Base-by-base conservation (phyloP, 805 yeast species). In the Nakazawaea wickerhamii region DNA sequence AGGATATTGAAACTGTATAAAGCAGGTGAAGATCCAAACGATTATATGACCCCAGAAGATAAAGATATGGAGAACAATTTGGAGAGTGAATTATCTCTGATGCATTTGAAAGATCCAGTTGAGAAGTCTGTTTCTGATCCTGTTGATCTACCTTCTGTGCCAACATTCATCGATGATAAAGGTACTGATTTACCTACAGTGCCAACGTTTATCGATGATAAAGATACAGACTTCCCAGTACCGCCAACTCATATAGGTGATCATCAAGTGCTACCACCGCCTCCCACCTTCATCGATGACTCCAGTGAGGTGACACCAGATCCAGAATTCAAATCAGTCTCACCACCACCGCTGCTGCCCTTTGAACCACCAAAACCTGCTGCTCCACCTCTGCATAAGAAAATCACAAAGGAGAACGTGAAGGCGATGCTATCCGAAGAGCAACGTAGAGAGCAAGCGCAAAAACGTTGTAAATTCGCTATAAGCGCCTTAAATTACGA, bases 401-500 rank as follows among this genome's bases (percentile, higher is more conserved):
- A 43, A 18, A 38, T 48, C 36, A 39, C 62, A 7, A 55, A 58
- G 45, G 68, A 63, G 9, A 69, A 74, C 35, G 64, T 83, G 13
- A 53, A 61, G n/a, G 54, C 64, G 14, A 73, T 83, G 43, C 58
- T 84, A 54, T 71, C 73, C 44, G 65, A 68, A 13, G 73, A 80
- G 18, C 84, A 76, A 41, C 64, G 70, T 36, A 77, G 83, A 17
- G 55, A 76, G 8, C 67, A 71, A 50, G 77, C 81, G 1, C 91
- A 84, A 53, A 82, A 78, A 51, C 73, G 71, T 46, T 84, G 90
- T 25, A 82, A 77, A 55, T 84, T 79, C 57, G 91, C 89, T 2
- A 77, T 83, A 5, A 80, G 88, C 44, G 93, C 95, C 0, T 66
- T 84, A 55, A 83, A 83, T 55, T 84, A 83, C 56, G 91, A 84